Conservation (phyloP, 2,329 filamentous ascomycete species). For the Claviceps fusiformis region DNA sequence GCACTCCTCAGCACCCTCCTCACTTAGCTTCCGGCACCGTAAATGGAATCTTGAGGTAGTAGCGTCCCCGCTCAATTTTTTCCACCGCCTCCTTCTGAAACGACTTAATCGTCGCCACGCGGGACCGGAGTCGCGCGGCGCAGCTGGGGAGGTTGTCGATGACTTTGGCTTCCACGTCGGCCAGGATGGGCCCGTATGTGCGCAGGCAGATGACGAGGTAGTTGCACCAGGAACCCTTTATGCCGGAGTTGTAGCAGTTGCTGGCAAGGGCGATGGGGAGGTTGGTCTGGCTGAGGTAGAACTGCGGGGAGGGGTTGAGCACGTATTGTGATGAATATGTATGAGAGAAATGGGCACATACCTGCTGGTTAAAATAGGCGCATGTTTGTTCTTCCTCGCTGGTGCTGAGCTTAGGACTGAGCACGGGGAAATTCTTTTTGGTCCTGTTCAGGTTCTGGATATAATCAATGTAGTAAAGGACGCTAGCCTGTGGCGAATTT, state of each 20-base stretch:
- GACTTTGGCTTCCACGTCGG: neutral
- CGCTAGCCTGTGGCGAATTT: neutral
- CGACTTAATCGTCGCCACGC: neutral
- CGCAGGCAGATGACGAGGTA: neutral
- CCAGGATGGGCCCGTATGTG: neutral
- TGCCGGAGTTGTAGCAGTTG: neutral
- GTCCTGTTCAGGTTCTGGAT: neutral
- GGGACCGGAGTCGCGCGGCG: neutral
- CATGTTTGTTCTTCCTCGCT: neutral
- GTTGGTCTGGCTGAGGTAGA: neutral
- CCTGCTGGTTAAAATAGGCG: neutral
- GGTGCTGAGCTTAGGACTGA: neutral
- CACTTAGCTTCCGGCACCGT: neutral
- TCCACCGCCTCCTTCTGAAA: neutral
- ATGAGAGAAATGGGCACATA: too few relatives aligned
- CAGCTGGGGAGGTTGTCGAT: neutral
- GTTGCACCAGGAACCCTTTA: neutral
- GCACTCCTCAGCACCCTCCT: neutral
- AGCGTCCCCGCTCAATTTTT: neutral
- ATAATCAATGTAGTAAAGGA: neutral
- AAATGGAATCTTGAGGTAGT: neutral
- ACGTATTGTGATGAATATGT: neutral
- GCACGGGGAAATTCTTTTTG: neutral
- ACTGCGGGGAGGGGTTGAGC: neutral
- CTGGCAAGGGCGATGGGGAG: neutral